A percentile compares a stretch with the other conserved stretches of the same genome.
Evolutionary conservation across 1,139 yeast species (phyloP).

Genomic region (Yamadazyma sp.): DNA sequence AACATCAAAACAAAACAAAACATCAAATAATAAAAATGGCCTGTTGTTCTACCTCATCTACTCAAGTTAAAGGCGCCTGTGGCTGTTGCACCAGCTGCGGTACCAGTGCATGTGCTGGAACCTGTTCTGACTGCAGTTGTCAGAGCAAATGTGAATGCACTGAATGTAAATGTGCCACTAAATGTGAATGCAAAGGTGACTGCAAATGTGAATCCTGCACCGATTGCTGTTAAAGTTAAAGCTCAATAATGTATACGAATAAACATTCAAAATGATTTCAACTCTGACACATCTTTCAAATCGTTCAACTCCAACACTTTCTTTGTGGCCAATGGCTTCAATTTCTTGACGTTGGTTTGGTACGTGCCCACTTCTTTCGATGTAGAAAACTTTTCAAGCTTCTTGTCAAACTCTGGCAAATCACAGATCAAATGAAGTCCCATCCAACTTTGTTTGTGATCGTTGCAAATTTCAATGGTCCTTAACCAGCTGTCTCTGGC

Average conservation of each 20-base stretch:
- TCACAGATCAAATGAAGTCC: constrained; percentile 54
- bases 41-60: constrained; percentile 1
- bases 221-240: too few species aligned
- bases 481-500: constrained; percentile 60
- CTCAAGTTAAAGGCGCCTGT: constrained; percentile 2
- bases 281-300: constrained; percentile 7
- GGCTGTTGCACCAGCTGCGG: constrained; percentile 1
- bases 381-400: constrained; percentile 19
- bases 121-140: constrained; percentile 1
- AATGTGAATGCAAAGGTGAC: constrained; percentile 4
- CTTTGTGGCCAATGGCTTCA: constrained; percentile 18
- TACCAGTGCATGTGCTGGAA: constrained; percentile 4
- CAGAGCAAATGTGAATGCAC: constrained; percentile 6
- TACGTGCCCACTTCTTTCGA: constrained; percentile 23
- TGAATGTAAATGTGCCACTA: constrained; percentile 5
- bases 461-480: constrained; percentile 73
- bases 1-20: neutral
- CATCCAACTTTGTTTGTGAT: constrained; percentile 72
- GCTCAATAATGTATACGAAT: neutral
- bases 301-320: constrained; percentile 22
- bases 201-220: constrained; percentile 4
- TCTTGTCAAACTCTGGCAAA: constrained; percentile 20
- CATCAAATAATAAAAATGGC: constrained; percentile 4
- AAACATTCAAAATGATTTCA: constrained; percentile 1
- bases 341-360: constrained; percentile 22